Percentiles rank a stretch among this genome's conserved stretches.
These are phyloP conservation scores for Opeltia flavorubescens DNA, from an alignment of 495 filamentous ascomycete genomes.

Conservation along the genomic window DNA sequence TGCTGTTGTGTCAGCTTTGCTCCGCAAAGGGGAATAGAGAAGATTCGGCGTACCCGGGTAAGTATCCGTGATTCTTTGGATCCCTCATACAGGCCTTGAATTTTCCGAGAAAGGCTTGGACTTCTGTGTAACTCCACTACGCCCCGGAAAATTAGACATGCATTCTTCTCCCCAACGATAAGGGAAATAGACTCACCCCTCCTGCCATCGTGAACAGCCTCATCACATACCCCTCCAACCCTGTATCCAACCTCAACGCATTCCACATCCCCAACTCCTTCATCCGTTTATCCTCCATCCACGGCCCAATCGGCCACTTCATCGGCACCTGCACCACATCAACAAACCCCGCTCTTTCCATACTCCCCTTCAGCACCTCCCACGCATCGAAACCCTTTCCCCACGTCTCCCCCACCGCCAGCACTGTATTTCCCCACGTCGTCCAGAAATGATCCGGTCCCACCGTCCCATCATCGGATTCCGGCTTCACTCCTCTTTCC, in stretches of 20 bases:
- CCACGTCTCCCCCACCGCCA: not conserved
- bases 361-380: not conserved
- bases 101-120: not conserved
- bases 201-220: not conserved
- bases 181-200: no score
- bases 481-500: slow-evolving; percentile 22
- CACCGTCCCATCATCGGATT: slow-evolving; percentile 11
- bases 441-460: not conserved
- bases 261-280: not conserved
- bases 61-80: not conserved
- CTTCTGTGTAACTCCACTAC: not conserved
- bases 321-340: not conserved
- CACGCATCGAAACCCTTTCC: not conserved
- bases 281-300: not conserved
- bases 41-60: not conserved
- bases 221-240: not conserved
- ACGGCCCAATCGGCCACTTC: slow-evolving; percentile 1
- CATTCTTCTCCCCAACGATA: no score
- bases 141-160: no score
- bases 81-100: not conserved
- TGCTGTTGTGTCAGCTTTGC: not conserved
- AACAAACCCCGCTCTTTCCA: slow-evolving; percentile 8
- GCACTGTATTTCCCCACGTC: not conserved
- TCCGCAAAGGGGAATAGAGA: not conserved
- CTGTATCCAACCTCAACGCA: not conserved